Conservation (phyloP, 495 filamentous ascomycete genomes). For the Penicillium malachiteum region DNA sequence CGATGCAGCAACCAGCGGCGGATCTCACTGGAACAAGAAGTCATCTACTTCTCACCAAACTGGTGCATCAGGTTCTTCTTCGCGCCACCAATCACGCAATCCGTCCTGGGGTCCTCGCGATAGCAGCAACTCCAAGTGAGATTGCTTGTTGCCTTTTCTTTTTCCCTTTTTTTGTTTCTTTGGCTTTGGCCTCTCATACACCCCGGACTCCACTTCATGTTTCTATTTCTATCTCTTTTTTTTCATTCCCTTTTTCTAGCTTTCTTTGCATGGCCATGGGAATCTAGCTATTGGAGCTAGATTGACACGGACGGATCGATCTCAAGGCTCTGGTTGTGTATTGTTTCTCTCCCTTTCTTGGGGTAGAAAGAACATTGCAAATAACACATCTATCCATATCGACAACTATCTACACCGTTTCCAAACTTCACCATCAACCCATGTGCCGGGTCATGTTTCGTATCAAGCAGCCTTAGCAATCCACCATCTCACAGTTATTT, state of each 20-base stretch:
- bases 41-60: conserved; percentile 24
- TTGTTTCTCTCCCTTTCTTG: background rate
- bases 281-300: conserved; percentile 4
- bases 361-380: background rate
- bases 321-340: background rate
- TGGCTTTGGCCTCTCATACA: background rate
- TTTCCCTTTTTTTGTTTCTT: background rate
- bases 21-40: conserved; percentile 29
- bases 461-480: conserved; percentile 13
- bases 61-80: conserved; percentile 24
- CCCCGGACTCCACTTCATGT: conserved; percentile 13
- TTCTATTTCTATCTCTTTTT: conserved; percentile 24
- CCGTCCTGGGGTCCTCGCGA: conserved; percentile 34
- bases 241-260: background rate
- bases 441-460: conserved; percentile 3
- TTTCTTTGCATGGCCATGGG: conserved; percentile 3
- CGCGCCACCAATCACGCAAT: conserved; percentile 32
- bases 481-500: conserved; percentile 2
- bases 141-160: background rate
- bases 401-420: background rate
- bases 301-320: background rate
- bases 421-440: background rate
- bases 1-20: background rate
- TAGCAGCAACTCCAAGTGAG: conserved; percentile 23
- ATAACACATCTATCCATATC: background rate